Evolutionary conservation across 2,329 filamentous ascomycete genomes (phyloP), one percentile per base, ranked within the genome.

Genomic region (Amphichorda felina): DNA sequence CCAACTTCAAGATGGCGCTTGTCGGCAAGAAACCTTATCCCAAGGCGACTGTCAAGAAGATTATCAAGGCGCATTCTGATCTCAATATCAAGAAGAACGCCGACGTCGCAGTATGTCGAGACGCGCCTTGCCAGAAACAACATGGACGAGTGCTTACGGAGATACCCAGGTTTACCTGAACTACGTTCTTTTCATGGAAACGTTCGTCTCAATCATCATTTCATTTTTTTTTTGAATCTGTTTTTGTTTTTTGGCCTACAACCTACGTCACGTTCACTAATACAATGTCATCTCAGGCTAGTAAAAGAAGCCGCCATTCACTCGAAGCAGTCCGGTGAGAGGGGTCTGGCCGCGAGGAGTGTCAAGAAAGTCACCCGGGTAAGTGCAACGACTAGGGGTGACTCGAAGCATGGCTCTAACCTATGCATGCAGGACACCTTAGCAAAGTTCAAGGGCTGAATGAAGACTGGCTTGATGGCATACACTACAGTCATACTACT

Each of bases 61-160:
- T 93, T 40, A 70, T 93, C 50, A 94, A 94, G 60, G 86, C 85
- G 14, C 86, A 94, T 56, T 82, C 85, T 8, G 81, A 83, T 43
- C 77, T 79, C 52, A 81, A 72, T 43, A 59, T 94, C 43, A 85
- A 79, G 64, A 91, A 86, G 58, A 88, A 91, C 57, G 82, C 79
- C 21, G 88, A 94, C 58, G 77, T 93, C 39, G 66, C 89, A 61
- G 85, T 93, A 60, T 40, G 72, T n/a, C 15, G 15, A 31, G 37
- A 30, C 40, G 34, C 34, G 37, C 27, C 22, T 14, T 16, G 14
- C 19, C 18, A 17, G 7, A 6, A 10, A 18, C 14, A 15, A 6
- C 11, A n/a, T 8, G 11, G 19, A 11, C 19, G 19, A 26, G 18
- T 24, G 33, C 50, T 56, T 36, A 60, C 44, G 10, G 16, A 11